Evolutionary conservation across 768 basidiomycete species (phyloP).

Genomic region (Infundibulicybe gibba): DNA sequence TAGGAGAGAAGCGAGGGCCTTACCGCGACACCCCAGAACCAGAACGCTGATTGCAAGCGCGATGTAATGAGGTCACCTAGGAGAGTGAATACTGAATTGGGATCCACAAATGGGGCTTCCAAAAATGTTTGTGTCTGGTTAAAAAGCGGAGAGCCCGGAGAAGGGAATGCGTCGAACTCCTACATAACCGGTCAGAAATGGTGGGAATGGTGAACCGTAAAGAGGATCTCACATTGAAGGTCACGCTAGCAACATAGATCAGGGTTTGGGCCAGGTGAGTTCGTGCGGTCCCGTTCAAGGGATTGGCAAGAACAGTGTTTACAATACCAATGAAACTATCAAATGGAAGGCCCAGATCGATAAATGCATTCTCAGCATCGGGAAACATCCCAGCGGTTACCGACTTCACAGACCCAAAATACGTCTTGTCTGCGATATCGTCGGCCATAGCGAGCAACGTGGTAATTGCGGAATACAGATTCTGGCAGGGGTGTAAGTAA

Average conservation of each 20-base stretch:
- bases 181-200: too few species aligned
- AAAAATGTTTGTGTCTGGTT: too few species aligned
- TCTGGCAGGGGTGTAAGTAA: background rate
- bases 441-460: background rate
- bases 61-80: background rate
- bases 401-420: background rate
- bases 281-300: too few species aligned
- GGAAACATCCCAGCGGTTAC: background rate
- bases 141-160: too few species aligned
- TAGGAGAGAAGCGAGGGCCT: background rate
- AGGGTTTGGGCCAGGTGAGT: too few species aligned
- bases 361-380: background rate
- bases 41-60: slow-evolving; percentile 1
- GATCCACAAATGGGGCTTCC: too few species aligned
- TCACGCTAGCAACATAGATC: too few species aligned
- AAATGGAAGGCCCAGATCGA: background rate
- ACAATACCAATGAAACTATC: background rate
- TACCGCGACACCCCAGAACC: slow-evolving; percentile 1
- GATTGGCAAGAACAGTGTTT: too few species aligned
- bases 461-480: background rate
- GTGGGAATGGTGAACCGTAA: too few species aligned
- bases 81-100: background rate
- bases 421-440: background rate
- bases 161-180: too few species aligned
- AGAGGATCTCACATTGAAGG: too few species aligned